phyloP scores from a whole-genome alignment of 108 stramenopile genomes.

The Cyclotella kingstonii region DNA sequence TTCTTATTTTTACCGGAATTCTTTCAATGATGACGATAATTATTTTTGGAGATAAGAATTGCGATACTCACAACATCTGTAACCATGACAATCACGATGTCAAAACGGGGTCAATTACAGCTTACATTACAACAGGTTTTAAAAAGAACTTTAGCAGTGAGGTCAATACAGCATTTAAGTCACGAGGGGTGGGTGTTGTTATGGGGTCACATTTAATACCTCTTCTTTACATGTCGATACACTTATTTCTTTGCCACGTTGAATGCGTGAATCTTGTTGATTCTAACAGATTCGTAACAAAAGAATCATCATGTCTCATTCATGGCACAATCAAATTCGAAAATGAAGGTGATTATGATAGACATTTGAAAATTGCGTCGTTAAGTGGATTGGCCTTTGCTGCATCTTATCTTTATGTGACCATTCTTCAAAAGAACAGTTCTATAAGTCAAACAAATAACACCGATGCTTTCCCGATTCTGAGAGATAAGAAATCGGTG shows the following conservation, averaged over 20 bases:
- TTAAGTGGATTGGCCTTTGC: conserved; percentile 24
- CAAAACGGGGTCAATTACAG: too few species aligned
- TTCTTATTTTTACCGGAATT: conserved; percentile 16
- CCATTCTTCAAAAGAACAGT: not conserved
- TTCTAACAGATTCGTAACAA: too few species aligned
- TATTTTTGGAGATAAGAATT: conserved; percentile 3
- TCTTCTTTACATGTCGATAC: conserved; percentile 18
- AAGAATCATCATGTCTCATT: not conserved
- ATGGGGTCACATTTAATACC: conserved; percentile 39
- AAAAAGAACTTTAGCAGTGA: not conserved
- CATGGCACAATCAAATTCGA: not conserved
- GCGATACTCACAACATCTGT: not conserved
- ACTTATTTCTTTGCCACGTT: not conserved
- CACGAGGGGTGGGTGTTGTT: conserved; percentile 22
- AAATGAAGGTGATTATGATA: not conserved
- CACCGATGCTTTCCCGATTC: too few species aligned
- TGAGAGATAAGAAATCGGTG: too few species aligned
- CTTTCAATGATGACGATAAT: conserved; percentile 23
- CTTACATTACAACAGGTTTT: too few species aligned
- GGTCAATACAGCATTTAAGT: not conserved
- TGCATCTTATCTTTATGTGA: conserved; percentile 20
- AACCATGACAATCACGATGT: too few species aligned
- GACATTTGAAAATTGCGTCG: conserved; percentile 20
- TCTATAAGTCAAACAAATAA: not conserved
- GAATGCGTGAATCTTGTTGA: not conserved